phyloP scores from a whole-genome alignment of 805 yeast species.

The Yarrowia porcina region DNA sequence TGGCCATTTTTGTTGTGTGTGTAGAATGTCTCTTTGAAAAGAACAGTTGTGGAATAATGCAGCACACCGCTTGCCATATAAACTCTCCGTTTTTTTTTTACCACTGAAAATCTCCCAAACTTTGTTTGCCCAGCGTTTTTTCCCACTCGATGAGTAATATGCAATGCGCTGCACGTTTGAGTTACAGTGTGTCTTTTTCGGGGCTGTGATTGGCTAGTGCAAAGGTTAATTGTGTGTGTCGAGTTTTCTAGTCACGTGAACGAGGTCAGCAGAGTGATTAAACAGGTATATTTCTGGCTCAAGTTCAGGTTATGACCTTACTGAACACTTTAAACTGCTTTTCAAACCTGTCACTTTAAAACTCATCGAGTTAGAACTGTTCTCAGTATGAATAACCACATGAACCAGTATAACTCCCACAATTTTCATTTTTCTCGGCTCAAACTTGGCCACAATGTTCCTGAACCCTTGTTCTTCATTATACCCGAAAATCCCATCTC shows the following conservation, averaged over 20 bases:
- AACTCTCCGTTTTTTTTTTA: background rate
- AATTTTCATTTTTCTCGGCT: background rate
- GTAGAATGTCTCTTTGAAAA: background rate
- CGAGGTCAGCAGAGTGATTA: background rate
- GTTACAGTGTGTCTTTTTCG: background rate
- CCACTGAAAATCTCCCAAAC: conserved; percentile 14
- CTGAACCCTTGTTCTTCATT: background rate
- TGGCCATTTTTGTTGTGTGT: conserved; percentile 13
- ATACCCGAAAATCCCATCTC: background rate
- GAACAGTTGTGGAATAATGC: background rate
- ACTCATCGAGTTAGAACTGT: no score
- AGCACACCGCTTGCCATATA: conserved; percentile 5
- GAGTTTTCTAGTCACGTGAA: background rate
- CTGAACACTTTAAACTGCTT: background rate
- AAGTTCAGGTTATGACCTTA: no score
- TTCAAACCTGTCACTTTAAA: no score
- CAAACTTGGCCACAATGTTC: background rate
- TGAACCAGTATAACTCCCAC: background rate
- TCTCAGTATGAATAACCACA: no score
- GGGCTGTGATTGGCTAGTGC: background rate
- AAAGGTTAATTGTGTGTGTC: background rate
- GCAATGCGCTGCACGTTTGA: conserved; percentile 17
- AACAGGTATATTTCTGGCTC: no score
- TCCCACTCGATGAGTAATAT: conserved; percentile 13
- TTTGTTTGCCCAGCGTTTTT: background rate